Conservation (phyloP, 2,329 filamentous ascomycete genomes). For the Teratosphaeria pseudoeucalypti region DNA sequence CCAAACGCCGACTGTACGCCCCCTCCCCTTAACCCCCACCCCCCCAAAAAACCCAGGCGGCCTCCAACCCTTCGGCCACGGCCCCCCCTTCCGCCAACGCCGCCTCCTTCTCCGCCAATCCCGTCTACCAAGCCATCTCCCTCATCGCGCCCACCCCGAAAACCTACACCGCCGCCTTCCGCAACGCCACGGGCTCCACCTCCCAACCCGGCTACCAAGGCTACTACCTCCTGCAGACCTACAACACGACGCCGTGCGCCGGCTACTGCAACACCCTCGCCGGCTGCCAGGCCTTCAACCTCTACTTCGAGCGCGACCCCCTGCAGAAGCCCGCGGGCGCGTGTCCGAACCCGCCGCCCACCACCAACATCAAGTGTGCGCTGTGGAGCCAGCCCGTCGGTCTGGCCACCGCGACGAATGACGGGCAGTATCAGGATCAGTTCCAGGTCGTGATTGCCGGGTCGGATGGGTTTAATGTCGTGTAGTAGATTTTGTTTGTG, state of each 20-base stretch:
- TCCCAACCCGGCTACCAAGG: constrained; percentile 6
- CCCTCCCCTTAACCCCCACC: no score
- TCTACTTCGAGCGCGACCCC: constrained; percentile 26
- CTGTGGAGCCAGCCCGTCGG: constrained; percentile 23
- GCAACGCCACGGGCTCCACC: not conserved
- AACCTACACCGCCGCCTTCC: not conserved
- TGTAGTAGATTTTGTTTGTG: no score
- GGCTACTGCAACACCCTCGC: constrained; percentile 9
- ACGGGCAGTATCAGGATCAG: constrained; percentile 22
- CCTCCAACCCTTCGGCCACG: no score
- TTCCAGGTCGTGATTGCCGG: constrained; percentile 25
- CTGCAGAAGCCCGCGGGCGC: constrained; percentile 17
- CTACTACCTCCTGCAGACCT: constrained; percentile 8
- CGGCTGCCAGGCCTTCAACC: constrained; percentile 13
- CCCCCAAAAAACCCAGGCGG: no score
- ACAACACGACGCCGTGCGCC: constrained; percentile 12
- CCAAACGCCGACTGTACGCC: not conserved
- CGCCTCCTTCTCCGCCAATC: not conserved
- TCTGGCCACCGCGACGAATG: constrained; percentile 22
- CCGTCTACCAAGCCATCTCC: not conserved
- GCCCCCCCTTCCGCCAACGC: no score
- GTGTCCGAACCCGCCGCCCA: constrained; percentile 26
- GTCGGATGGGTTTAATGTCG: not conserved
- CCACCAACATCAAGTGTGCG: constrained; percentile 26
- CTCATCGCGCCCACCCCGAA: not conserved